phyloP scores from a whole-genome alignment of 1,139 yeast species.

The Lodderomyces elongisporus region DNA sequence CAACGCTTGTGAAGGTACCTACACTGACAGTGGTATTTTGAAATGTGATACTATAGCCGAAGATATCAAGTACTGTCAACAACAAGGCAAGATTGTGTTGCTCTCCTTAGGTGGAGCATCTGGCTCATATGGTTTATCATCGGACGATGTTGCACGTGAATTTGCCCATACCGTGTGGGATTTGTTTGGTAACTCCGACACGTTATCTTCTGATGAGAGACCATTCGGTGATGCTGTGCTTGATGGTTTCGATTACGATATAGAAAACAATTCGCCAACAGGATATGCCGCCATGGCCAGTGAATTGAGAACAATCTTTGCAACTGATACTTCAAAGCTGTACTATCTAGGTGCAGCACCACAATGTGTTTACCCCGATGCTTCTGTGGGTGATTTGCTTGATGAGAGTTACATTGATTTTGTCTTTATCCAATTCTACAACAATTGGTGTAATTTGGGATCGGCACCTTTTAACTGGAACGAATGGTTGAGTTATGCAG shows the following conservation, averaged over 20 bases:
- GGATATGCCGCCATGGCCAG: constrained; percentile 63
- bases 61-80: constrained; percentile 82
- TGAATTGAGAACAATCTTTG: constrained; percentile 55
- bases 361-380: constrained; percentile 92
- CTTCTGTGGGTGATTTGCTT: constrained; percentile 67
- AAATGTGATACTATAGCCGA: constrained; percentile 62
- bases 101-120: constrained; percentile 86
- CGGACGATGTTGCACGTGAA: constrained; percentile 55
- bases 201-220: constrained; percentile 39
- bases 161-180: constrained; percentile 82
- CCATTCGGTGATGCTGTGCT: constrained; percentile 62
- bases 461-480: constrained; percentile 67
- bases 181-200: constrained; percentile 70
- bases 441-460: constrained; percentile 71
- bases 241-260: constrained; percentile 46
- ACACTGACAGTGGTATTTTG: constrained; percentile 46
- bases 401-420: constrained; percentile 65
- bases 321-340: constrained; percentile 46
- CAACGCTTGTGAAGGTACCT: constrained; percentile 53
- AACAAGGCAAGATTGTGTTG: constrained; percentile 67
- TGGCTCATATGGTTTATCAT: constrained; percentile 70
- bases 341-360: constrained; percentile 93
- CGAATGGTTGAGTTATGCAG: constrained; percentile 74
- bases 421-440: constrained; percentile 89
- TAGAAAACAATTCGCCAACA: constrained; percentile 38